Conservation (phyloP, 2,329 filamentous ascomycete genomes). For the Colletotrichum caudatum region DNA sequence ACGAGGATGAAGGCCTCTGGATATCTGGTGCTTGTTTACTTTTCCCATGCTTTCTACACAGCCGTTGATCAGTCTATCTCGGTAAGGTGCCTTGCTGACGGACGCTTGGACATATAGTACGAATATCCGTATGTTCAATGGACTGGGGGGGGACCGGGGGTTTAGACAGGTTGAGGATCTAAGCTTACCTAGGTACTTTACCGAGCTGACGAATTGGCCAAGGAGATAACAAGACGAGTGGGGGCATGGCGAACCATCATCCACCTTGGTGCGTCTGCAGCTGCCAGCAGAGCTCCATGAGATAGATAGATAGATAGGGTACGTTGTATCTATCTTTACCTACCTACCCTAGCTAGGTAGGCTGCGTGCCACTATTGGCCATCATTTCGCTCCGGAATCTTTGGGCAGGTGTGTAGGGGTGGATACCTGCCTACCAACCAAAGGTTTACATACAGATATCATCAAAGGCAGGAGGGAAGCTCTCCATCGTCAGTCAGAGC, state of each 20-base stretch:
- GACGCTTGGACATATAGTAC: not conserved
- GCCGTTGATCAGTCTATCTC: not conserved
- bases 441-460: constrained; percentile 6
- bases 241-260: not conserved
- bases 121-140: no score
- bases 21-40: not conserved
- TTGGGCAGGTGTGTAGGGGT: not conserved
- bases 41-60: not conserved
- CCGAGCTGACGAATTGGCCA: not conserved
- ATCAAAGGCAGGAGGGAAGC: constrained; percentile 17
- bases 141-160: not conserved
- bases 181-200: not conserved
- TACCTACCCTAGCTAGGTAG: no score
- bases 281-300: not conserved
- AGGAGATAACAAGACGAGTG: not conserved
- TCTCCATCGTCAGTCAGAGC: constrained; percentile 3
- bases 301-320: no score
- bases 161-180: not conserved
- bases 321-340: not conserved
- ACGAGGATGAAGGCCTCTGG: not conserved
- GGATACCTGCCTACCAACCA: not conserved
- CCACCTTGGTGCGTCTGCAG: not conserved
- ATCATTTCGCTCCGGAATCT: not conserved
- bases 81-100: not conserved
- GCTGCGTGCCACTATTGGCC: no score